Evolutionary conservation across 1,284 basidiomycete genomes (phyloP), one percentile per base, ranked within the genome.

Genomic region (Ustilago trichophora): DNA sequence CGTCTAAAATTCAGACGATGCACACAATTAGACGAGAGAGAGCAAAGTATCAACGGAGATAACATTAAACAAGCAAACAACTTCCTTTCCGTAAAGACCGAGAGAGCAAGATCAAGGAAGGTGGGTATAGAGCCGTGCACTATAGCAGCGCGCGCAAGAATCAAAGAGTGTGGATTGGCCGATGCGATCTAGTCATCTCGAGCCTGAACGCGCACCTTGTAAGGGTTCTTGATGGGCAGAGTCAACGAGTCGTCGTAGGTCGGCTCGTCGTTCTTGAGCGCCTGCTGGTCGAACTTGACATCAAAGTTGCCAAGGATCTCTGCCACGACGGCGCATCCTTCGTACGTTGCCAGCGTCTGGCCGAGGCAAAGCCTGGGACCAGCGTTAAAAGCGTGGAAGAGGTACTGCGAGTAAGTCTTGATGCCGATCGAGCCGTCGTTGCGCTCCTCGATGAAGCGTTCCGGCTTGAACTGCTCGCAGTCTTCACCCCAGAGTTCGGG

Each of bases 401-500:
- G 6, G 77, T 84, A 55, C 69, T 84, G 50, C 74, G 84, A 22
- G 82, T 81, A 36, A 79, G 84, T 65, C 77, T 82, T 32, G 83
- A 83, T 77, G 73, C 70, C 76, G 80, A 77, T 62, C 82, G 37
- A 70, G 74, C 49, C 56, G 67, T 80, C 60, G 18, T 73, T 29
- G 33, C 64, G 35, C 67, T 77, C 18, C 64, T 82, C 43, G 62
- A 80, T 25, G 69, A 79, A 72, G 35, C 73, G 50, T 73, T 79
- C 67, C 45, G 80, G 51, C 52, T 82, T 55, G 74, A 77, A 62
- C 68, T 78, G 45, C 49, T 80, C 37, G 58, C 81, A 66, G 66
- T 82, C 72, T 38, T 54, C 31, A 11, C 74, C 74, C 75, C 75
- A 75, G 29, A 73, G 40, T 35, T 75, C 73, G n/a, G 75, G 75